Percentiles rank a stretch among this genome's conserved stretches.
Conservation (phyloP, 2,329 filamentous ascomycete species). For the Dothiorella sarmentorum region DNA sequence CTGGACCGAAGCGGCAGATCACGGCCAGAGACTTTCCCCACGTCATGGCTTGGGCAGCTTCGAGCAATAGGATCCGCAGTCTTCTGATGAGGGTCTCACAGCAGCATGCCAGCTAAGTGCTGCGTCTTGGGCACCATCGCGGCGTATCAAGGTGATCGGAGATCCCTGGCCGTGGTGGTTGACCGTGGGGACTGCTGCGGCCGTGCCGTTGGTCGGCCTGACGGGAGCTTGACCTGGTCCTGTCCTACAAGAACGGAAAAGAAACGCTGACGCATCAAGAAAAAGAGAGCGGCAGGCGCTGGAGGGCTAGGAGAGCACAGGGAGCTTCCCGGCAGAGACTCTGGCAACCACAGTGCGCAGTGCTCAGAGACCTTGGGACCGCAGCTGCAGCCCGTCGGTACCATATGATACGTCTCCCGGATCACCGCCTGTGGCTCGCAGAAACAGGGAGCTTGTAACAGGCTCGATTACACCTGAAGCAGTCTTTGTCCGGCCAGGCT, state of each 20-base stretch:
- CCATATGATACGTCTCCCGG: conserved; percentile 5
- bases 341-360: background rate
- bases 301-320: conserved; percentile 1
- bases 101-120: conserved; percentile 10
- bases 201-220: conserved; percentile 7
- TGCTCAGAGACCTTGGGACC: background rate
- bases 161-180: conserved; percentile 11
- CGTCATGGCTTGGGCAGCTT: conserved; percentile 16
- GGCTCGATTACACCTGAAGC: background rate
- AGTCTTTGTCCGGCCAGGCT: background rate
- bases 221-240: conserved; percentile 1
- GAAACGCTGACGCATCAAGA: background rate
- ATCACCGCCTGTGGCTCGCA: background rate
- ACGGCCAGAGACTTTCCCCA: background rate
- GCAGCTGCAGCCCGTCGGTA: conserved; percentile 6
- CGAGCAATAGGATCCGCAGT: conserved; percentile 11
- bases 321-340: conserved; percentile 2
- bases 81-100: conserved; percentile 16
- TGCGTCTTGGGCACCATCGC: conserved; percentile 17
- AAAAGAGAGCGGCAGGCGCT: background rate
- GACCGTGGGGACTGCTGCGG: conserved; percentile 1
- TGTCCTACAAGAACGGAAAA: conserved; percentile 16
- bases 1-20: background rate
- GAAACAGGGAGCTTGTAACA: background rate
- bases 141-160: conserved; percentile 13